A percentile compares a stretch with the other conserved stretches of the same genome.
Conservation (phyloP, 2,329 filamentous ascomycete species). For the Fusarium veterinarium region DNA sequence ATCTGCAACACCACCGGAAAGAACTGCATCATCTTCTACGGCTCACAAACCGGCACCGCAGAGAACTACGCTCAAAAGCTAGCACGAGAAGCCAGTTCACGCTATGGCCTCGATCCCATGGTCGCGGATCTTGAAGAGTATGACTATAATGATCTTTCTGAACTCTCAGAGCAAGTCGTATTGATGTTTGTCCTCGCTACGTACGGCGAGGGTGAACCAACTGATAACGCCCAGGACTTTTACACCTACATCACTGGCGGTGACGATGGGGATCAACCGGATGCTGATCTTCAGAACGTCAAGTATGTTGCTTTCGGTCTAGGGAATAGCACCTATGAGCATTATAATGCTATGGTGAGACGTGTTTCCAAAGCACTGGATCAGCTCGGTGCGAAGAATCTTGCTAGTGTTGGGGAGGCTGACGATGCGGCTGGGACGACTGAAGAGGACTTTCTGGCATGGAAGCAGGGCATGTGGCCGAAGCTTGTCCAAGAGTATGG, state of each 20-base stretch:
- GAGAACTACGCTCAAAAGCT: conserved; percentile 1
- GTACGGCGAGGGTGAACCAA: background rate
- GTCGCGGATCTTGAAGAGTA: conserved; percentile 6
- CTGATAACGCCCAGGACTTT: background rate
- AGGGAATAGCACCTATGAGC: background rate
- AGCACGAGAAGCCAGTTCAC: background rate
- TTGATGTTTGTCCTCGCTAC: background rate
- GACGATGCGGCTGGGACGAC: background rate
- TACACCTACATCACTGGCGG: background rate
- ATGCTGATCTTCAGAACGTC: background rate
- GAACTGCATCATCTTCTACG: conserved; percentile 1
- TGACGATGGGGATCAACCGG: background rate
- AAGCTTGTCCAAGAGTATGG: background rate
- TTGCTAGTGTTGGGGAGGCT: background rate
- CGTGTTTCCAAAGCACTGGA: background rate
- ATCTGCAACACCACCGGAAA: conserved; percentile 2
- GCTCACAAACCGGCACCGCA: background rate
- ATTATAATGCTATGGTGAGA: background rate
- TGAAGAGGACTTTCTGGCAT: background rate
- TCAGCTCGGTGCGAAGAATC: background rate
- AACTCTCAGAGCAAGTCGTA: background rate
- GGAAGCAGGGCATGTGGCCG: conserved; percentile 8
- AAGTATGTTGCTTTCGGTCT: background rate
- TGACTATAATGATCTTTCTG: background rate
- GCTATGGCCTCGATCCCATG: background rate